Evolutionary conservation across 805 yeast species (phyloP).

Genomic region (Danielozyma ontarioensis): DNA sequence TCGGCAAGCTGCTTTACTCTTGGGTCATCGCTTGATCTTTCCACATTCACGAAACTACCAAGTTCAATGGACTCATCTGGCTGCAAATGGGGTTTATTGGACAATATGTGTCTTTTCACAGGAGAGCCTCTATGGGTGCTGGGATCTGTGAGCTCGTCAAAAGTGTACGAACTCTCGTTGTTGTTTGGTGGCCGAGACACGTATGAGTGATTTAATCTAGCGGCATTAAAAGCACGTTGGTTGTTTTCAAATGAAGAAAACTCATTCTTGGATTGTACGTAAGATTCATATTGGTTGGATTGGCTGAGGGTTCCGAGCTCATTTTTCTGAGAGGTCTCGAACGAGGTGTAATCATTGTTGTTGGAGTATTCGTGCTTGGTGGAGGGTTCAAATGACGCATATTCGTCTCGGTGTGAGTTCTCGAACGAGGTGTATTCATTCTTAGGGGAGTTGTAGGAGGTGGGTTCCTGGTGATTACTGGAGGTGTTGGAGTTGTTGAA

Average conservation of each 20-base stretch:
- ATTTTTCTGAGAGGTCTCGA: constrained; percentile 2
- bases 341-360: constrained; percentile 7
- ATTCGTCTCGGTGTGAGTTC: constrained; percentile 2
- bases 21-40: not conserved
- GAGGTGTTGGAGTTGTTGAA: constrained; percentile 11
- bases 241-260: not conserved
- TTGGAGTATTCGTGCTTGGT: constrained; percentile 3
- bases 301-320: too few species aligned
- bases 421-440: not conserved
- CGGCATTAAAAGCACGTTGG: too few species aligned
- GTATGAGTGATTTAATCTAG: too few species aligned
- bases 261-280: not conserved
- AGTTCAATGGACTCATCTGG: not conserved
- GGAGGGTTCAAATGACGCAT: constrained; percentile 10
- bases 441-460: not conserved
- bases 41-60: not conserved
- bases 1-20: not conserved
- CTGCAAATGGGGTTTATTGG: too few species aligned
- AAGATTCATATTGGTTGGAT: too few species aligned
- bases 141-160: constrained; percentile 21
- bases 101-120: not conserved
- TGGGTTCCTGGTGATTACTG: not conserved
- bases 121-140: not conserved
- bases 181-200: too few species aligned
- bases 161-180: constrained; percentile 24